Evolutionary conservation across 305 asterid genomes (phyloP).

Genomic region (Andrographis paniculata): DNA sequence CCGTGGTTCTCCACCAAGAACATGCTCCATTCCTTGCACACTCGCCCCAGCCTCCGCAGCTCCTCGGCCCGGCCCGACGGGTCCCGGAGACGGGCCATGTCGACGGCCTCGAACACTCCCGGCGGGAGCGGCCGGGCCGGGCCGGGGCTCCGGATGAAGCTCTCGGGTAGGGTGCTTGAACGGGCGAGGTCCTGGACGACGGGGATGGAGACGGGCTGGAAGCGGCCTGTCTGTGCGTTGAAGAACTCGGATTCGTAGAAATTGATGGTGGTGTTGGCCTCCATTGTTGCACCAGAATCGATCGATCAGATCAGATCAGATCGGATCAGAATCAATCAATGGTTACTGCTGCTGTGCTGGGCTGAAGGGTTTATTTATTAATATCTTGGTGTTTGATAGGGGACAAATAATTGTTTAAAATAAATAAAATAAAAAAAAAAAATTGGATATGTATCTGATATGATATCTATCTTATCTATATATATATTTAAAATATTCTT

Average conservation of each 20-base stretch:
- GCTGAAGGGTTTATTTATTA: no score
- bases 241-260: conserved; percentile 22
- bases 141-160: conserved; percentile 21
- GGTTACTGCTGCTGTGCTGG: no score
- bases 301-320: no score
- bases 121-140: conserved; percentile 13
- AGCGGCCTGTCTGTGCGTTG: conserved; percentile 23
- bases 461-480: no score
- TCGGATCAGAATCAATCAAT: no score
- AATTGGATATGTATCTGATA: no score
- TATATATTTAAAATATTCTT: no score
- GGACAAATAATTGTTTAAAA: no score
- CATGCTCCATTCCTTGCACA: conserved; percentile 30
- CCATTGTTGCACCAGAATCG: no score
- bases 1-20: conserved; percentile 32
- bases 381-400: no score
- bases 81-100: conserved; percentile 20
- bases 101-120: conserved; percentile 13
- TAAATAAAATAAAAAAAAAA: no score
- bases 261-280: no score
- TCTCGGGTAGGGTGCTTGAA: conserved; percentile 19
- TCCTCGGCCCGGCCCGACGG: conserved; percentile 18
- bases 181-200: conserved; percentile 39
- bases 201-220: conserved; percentile 19
- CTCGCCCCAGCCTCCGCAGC: conserved; percentile 27